Percentiles rank a stretch among this genome's conserved stretches.
phyloP scores from a whole-genome alignment of 306 rosid species.

The Prosopis cineraria region DNA sequence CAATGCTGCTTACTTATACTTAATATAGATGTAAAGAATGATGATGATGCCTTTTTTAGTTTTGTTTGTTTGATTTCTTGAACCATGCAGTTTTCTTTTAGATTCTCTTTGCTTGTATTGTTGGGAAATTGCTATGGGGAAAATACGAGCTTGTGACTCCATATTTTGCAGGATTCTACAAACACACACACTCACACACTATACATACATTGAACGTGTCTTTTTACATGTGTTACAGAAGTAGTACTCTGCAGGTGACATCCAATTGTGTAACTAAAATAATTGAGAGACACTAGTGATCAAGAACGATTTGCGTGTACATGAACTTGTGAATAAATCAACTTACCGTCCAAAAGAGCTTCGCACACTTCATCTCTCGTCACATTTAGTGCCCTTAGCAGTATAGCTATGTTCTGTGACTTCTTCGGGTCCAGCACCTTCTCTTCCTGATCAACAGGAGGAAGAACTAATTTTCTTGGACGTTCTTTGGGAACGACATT shows the following conservation, averaged over 20 bases:
- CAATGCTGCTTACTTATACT: slow-evolving; percentile 29
- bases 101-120: background rate
- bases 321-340: slow-evolving; percentile 1
- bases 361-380: slow-evolving; percentile 92
- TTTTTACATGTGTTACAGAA: background rate
- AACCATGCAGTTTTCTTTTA: slow-evolving; percentile 6
- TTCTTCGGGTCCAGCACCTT: slow-evolving; percentile 93
- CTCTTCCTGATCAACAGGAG: slow-evolving; percentile 70
- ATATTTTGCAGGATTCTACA: slow-evolving; percentile 9
- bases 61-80: slow-evolving; percentile 10
- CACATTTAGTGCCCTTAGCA: slow-evolving; percentile 91
- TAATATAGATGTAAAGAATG: slow-evolving; percentile 29
- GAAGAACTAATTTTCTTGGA: slow-evolving; percentile 66
- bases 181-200: no score
- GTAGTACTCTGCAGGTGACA: background rate
- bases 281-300: background rate
- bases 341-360: slow-evolving; percentile 88
- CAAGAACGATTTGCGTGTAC: background rate
- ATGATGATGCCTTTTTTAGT: slow-evolving; percentile 21
- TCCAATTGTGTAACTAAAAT: background rate
- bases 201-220: background rate
- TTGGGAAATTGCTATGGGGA: background rate
- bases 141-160: background rate
- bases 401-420: slow-evolving; percentile 93
- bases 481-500: slow-evolving; percentile 61